Percentiles rank a stretch among this genome's conserved stretches.
Conservation (phyloP, 2,329 filamentous ascomycete genomes). For the Trichoderma pleuroti region DNA sequence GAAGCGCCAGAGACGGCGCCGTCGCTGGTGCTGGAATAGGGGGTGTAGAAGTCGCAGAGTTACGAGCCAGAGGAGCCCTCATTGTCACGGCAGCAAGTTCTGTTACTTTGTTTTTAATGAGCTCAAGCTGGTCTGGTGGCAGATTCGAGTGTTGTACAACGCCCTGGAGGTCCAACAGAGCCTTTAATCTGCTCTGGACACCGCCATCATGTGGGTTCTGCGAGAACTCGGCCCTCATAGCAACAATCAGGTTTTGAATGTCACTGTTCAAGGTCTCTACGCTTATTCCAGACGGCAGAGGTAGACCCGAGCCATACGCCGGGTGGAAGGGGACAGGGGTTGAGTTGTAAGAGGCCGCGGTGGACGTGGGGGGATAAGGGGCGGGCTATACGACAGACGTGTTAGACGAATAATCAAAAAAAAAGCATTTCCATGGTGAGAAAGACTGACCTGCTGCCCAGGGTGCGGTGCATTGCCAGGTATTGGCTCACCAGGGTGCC, state of each 20-base stretch:
- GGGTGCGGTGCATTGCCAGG: constrained; percentile 20
- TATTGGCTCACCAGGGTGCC: constrained; percentile 25
- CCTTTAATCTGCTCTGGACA: constrained; percentile 75
- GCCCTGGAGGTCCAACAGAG: constrained; percentile 75
- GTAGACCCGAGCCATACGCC: constrained; percentile 34
- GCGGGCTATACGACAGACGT: not conserved
- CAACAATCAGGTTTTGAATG: constrained; percentile 72
- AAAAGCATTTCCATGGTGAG: not conserved
- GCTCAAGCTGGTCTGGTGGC: constrained; percentile 74
- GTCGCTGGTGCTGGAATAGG: constrained; percentile 40
- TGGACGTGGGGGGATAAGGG: constrained; percentile 38
- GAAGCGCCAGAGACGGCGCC: constrained; percentile 29
- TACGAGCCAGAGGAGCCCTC: constrained; percentile 46
- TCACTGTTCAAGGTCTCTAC: constrained; percentile 77
- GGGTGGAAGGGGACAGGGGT: constrained; percentile 41
- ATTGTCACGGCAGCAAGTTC: constrained; percentile 64
- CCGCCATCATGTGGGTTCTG: constrained; percentile 71
- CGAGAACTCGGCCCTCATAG: constrained; percentile 70
- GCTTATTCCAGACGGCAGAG: constrained; percentile 50
- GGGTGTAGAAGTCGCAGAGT: constrained; percentile 36
- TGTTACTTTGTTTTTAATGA: constrained; percentile 81
- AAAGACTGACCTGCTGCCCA: constrained; percentile 28
- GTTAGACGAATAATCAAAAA: not conserved
- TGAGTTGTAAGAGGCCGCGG: constrained; percentile 37
- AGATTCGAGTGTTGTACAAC: constrained; percentile 73